Evolutionary conservation across 106 monocot species (phyloP).

Genomic region (Dactylorhiza incarnata): DNA sequence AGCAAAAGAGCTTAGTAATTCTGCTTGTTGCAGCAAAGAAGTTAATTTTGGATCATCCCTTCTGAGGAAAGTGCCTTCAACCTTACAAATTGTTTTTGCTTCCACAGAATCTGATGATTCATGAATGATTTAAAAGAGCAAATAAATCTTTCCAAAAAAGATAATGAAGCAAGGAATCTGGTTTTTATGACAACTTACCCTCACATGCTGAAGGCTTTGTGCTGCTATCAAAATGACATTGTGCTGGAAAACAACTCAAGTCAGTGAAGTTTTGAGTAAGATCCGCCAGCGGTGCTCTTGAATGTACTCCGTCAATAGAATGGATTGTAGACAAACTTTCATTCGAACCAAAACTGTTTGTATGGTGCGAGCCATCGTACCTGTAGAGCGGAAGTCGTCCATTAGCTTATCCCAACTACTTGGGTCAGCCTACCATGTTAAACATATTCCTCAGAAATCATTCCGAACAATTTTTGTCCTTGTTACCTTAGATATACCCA

Average conservation of each 20-base stretch:
- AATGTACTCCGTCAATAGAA: background rate
- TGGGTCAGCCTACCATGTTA: too few relatives aligned
- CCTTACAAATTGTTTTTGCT: conserved; percentile 24
- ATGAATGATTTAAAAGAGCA: background rate
- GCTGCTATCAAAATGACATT: conserved; percentile 2
- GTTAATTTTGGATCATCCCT: conserved; percentile 75
- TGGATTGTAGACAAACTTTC: conserved; percentile 3
- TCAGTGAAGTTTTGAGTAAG: conserved; percentile 33
- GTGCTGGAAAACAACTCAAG: conserved; percentile 6
- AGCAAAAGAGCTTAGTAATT: conserved; percentile 70
- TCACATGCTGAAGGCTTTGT: background rate
- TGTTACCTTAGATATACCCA: too few relatives aligned
- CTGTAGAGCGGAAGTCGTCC: conserved; percentile 15
- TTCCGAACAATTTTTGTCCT: too few relatives aligned
- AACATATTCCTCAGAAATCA: too few relatives aligned
- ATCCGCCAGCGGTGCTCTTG: conserved; percentile 43
- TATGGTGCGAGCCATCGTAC: conserved; percentile 16
- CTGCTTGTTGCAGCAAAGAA: conserved; percentile 72
- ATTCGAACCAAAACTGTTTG: conserved; percentile 19
- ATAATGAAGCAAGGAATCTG: background rate
- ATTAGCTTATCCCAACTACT: too few relatives aligned
- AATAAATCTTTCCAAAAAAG: background rate
- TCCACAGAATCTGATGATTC: background rate
- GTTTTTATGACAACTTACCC: conserved; percentile 17
- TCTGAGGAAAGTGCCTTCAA: conserved; percentile 37